Base-by-base conservation (phyloP, 2,329 filamentous ascomycete species). In the Talaromyces sp. region DNA sequence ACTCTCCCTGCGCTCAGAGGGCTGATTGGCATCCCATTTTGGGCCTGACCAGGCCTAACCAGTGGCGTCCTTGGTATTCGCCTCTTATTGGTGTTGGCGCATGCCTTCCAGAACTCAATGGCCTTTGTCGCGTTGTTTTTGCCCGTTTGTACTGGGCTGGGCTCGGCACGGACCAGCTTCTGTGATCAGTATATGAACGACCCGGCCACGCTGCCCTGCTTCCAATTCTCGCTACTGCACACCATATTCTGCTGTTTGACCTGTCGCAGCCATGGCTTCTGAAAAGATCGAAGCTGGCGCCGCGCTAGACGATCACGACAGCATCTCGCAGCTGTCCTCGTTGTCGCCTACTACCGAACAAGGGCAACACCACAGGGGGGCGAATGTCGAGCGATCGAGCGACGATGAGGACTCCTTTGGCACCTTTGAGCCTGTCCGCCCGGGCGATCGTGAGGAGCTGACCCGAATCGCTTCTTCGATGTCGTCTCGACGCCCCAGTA, bases 401-500 rank as follows among this genome's bases (percentile, higher is more conserved):
- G 44, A 59, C 44, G 57, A 62, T 59, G 52, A 51, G 8, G 44
- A 47, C 23, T 18, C n/a, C 50, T 59, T 59, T n/a, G 57, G 42
- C 18, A 36, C 23, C 5, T 62, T 62, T 28, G 61, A 62, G 34
- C 57, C 61, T 14, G 57, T 62, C 14, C 61, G 56, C 10, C 57
- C 61, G 18, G 61, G 61, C n/a, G 61, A 62, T 53, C 61, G 61
- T 12, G 61, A 62, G 16, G 51, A 62, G 36, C 9, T 62, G 18
- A 57, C 52, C 52, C 30, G 42, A 6, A 62, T 62, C 31, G 61
- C 57, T 9, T 62, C 61, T n/a, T 44, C 42, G 27, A 5, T 62
- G 28, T 62, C 61, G n/a, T 62, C 61, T 42, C 61, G 61, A 51
- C 61, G 57, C 23, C 40, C 57, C 4, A 62, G 61, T 51, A 62